phyloP scores from a whole-genome alignment of 306 rosid species.

The Pyrus betulifolia region DNA sequence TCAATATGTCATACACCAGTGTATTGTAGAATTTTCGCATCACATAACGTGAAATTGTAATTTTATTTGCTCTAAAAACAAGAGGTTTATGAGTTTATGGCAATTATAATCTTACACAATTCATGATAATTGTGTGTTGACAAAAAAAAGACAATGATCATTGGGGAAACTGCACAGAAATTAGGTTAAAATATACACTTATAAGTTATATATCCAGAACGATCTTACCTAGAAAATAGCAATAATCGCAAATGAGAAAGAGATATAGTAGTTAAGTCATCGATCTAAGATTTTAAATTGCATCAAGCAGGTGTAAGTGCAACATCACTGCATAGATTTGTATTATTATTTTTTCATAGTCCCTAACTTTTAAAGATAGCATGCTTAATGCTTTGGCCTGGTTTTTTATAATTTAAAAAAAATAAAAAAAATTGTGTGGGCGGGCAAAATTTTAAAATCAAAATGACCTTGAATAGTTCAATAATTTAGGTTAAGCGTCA shows the following conservation, averaged over 20 bases:
- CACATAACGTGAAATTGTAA: no score
- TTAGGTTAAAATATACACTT: neutral
- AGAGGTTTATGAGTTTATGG: neutral
- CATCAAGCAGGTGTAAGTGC: neutral
- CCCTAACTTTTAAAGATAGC: neutral
- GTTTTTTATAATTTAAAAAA: neutral
- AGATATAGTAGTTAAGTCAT: neutral
- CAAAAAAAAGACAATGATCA: neutral
- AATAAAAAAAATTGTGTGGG: neutral
- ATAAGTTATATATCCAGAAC: no score
- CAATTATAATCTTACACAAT: neutral
- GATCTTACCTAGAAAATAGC: neutral
- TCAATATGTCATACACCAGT: no score
- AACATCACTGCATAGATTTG: neutral
- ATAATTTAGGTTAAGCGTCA: neutral
- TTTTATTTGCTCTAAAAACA: neutral
- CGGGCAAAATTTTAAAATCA: neutral
- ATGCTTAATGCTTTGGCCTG: neutral
- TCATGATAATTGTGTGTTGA: neutral
- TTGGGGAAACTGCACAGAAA: neutral
- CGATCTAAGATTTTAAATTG: neutral
- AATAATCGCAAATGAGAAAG: neutral
- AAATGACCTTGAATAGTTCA: neutral
- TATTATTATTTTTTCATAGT: neutral
- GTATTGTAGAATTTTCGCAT: no score